Evolutionary conservation across 352 stramenopile species (phyloP).

Genomic region (Pythium folliculosum): DNA sequence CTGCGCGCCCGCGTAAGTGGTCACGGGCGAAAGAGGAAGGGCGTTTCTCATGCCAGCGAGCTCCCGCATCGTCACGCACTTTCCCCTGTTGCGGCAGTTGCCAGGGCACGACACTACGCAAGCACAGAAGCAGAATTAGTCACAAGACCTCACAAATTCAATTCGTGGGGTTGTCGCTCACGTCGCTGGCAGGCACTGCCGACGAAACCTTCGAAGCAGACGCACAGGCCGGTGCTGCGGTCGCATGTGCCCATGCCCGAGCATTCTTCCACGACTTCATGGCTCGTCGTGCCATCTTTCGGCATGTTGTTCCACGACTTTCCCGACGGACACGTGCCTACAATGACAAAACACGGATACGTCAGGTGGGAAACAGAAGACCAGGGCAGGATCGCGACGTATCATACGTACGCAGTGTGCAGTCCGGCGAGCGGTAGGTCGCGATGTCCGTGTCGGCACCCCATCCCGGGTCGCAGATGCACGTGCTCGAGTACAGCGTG

Average conservation of each 20-base stretch:
- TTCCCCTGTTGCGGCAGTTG: conserved; percentile 73
- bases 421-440: conserved; percentile 78
- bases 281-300: conserved; percentile 34
- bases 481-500: conserved; percentile 62
- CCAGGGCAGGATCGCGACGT: no score
- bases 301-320: conserved; percentile 61
- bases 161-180: conserved; percentile 24
- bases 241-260: conserved; percentile 88
- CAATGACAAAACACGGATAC: not conserved
- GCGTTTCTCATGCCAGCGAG: conserved; percentile 66
- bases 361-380: not conserved
- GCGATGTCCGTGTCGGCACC: conserved; percentile 66
- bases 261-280: conserved; percentile 73
- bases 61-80: conserved; percentile 82
- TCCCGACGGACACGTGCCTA: conserved; percentile 53
- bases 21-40: conserved; percentile 62
- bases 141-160: not conserved
- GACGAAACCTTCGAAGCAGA: conserved; percentile 81
- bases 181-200: conserved; percentile 81
- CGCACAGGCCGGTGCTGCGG: conserved; percentile 63
- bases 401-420: conserved; percentile 53
- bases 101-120: conserved; percentile 55
- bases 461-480: conserved; percentile 66
- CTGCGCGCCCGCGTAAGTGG: conserved; percentile 56
- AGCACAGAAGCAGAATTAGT: not conserved